Conservation (phyloP, 1,284 basidiomycete species). For the Ceratobasidium sp. region DNA sequence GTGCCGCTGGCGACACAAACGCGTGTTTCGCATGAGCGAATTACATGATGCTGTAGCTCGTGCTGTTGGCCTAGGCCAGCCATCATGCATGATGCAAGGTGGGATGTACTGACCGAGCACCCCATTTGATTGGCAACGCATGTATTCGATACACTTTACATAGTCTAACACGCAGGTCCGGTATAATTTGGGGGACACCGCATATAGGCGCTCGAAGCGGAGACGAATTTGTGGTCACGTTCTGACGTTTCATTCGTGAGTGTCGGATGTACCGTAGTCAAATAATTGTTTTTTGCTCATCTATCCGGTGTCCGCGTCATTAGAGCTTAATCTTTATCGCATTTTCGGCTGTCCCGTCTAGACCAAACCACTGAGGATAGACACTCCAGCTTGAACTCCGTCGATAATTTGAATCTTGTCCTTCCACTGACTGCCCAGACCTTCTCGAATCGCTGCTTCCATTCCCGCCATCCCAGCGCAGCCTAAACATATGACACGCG, state of each 20-base stretch:
- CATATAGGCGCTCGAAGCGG: background rate
- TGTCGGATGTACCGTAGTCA: too few species aligned
- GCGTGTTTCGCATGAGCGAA: background rate
- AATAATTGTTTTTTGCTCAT: background rate
- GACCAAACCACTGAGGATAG: conserved; percentile 46
- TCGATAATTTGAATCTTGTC: conserved; percentile 61
- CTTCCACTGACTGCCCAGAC: conserved; percentile 53
- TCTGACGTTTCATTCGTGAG: background rate
- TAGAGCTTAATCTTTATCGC: background rate
- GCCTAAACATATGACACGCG: conserved; percentile 63
- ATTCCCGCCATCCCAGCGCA: conserved; percentile 68
- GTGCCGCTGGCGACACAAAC: background rate
- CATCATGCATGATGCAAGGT: too few species aligned
- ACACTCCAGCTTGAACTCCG: conserved; percentile 60
- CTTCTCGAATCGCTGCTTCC: conserved; percentile 59
- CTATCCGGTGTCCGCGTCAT: background rate
- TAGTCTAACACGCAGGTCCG: background rate
- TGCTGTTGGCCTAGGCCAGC: background rate
- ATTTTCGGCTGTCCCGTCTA: background rate
- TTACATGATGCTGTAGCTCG: background rate
- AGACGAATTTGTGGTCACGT: background rate
- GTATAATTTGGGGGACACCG: background rate
- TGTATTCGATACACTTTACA: background rate
- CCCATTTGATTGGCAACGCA: background rate
- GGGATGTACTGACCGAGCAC: too few species aligned